phyloP scores from a whole-genome alignment of 2,329 filamentous ascomycete genomes.

The Ascochyta clinopodiicola region DNA sequence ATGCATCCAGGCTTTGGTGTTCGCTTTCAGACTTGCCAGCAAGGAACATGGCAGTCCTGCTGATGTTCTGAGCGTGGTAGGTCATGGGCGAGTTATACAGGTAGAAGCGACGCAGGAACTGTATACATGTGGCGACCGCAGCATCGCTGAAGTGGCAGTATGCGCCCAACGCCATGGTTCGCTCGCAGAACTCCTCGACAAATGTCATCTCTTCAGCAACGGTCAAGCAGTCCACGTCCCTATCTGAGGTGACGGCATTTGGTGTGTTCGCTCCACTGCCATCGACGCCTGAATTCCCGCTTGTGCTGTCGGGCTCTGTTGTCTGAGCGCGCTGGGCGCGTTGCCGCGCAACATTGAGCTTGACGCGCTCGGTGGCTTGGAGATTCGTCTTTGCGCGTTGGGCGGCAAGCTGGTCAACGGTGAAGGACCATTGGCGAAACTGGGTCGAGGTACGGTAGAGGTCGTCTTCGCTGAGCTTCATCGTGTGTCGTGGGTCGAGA shows the following conservation, averaged over 20 bases:
- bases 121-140: conserved; percentile 79
- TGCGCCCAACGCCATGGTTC: conserved; percentile 63
- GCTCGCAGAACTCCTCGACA: conserved; percentile 77
- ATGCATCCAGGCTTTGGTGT: conserved; percentile 71
- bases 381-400: conserved; percentile 81
- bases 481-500: conserved; percentile 26
- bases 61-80: conserved; percentile 87
- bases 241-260: conserved; percentile 40
- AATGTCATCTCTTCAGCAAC: conserved; percentile 82
- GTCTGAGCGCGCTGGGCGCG: conserved; percentile 47
- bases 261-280: conserved; percentile 42
- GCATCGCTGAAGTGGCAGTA: conserved; percentile 67
- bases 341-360: conserved; percentile 61
- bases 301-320: conserved; percentile 40
- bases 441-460: conserved; percentile 90
- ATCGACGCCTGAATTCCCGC: conserved; percentile 35
- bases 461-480: conserved; percentile 80
- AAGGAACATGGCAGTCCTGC: conserved; percentile 90
- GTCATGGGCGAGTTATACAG: conserved; percentile 95
- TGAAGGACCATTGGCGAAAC: conserved; percentile 92
- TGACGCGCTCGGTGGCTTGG: conserved; percentile 73
- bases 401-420: conserved; percentile 71
- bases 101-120: conserved; percentile 94
- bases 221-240: conserved; percentile 78
- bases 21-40: conserved; percentile 90